Evolutionary conservation across 371 early-diverging fungal species (phyloP).

Genomic region (Lichtheimia ramosa): DNA sequence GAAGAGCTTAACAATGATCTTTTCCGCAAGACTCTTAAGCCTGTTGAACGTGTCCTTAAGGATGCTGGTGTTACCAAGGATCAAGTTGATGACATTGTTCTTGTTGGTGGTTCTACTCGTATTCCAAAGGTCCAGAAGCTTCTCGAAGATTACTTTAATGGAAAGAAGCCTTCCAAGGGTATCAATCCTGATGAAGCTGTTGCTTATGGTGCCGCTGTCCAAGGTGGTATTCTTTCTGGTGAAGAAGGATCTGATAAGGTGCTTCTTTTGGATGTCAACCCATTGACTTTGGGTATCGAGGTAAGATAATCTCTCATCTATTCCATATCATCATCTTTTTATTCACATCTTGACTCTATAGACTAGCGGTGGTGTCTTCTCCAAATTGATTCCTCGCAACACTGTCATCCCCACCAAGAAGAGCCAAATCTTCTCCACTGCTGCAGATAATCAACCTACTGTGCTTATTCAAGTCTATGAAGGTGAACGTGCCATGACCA

Average conservation of each 20-base stretch:
- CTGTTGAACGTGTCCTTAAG: slow-evolving; percentile 96
- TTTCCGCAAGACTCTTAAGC: slow-evolving; percentile 94
- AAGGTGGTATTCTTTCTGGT: slow-evolving; percentile 97
- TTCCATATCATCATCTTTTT: neutral
- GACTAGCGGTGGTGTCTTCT: slow-evolving; percentile 96
- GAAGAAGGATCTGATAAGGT: slow-evolving; percentile 79
- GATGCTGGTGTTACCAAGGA: slow-evolving; percentile 90
- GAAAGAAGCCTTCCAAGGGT: slow-evolving; percentile 91
- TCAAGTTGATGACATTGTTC: slow-evolving; percentile 96
- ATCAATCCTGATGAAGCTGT: slow-evolving; percentile 99
- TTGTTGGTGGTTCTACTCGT: slow-evolving; percentile 99
- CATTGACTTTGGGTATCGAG: slow-evolving; percentile 97
- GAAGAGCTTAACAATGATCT: slow-evolving; percentile 90
- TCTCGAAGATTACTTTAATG: slow-evolving; percentile 90
- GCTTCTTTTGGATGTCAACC: slow-evolving; percentile 96
- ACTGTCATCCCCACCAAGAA: slow-evolving; percentile 99
- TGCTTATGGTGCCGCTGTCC: slow-evolving; percentile 98
- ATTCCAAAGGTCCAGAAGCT: slow-evolving; percentile 97
- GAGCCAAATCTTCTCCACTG: slow-evolving; percentile 98
- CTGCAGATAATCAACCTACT: slow-evolving; percentile 97
- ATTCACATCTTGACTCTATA: neutral
- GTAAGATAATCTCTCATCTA: neutral
- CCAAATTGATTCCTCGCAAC: slow-evolving; percentile 94
- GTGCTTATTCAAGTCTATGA: slow-evolving; percentile 98
- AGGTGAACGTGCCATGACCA: slow-evolving; percentile 96